Evolutionary conservation across 192 early-diverging fungal genomes (phyloP).

Genomic region (Podila epigama): DNA sequence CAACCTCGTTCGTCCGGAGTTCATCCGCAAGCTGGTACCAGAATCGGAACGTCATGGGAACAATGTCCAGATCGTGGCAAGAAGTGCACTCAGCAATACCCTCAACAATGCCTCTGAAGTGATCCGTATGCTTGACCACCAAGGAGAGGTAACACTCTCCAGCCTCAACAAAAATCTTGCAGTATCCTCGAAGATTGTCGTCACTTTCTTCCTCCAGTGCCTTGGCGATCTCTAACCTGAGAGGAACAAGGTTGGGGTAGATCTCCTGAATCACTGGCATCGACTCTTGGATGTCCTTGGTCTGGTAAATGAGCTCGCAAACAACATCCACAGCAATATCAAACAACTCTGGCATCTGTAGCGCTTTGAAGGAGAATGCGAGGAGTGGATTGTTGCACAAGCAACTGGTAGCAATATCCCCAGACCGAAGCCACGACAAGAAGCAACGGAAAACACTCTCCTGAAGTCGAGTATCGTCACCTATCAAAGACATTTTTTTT

Average conservation of each 20-base stretch:
- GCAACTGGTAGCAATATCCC: constrained; percentile 73
- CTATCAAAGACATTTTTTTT: constrained; percentile 38
- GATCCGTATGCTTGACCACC: constrained; percentile 71
- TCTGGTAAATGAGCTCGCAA: constrained; percentile 81
- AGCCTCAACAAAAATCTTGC: constrained; percentile 89
- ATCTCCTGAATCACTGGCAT: constrained; percentile 67
- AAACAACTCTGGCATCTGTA: constrained; percentile 76
- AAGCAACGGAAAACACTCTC: constrained; percentile 75
- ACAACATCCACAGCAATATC: constrained; percentile 87
- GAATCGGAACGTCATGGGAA: constrained; percentile 89
- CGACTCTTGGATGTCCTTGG: constrained; percentile 59
- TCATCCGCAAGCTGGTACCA: constrained; percentile 86
- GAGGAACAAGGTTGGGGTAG: constrained; percentile 64
- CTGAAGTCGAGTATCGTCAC: constrained; percentile 65
- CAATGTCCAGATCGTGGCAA: constrained; percentile 83
- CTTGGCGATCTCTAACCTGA: constrained; percentile 52
- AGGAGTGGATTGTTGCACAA: constrained; percentile 72
- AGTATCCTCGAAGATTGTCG: constrained; percentile 82
- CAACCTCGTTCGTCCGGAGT: constrained; percentile 57
- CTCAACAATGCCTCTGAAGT: constrained; percentile 78
- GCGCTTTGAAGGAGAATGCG: constrained; percentile 73
- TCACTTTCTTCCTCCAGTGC: constrained; percentile 74
- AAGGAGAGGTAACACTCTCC: constrained; percentile 86
- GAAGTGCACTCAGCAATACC: constrained; percentile 86
- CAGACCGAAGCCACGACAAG: constrained; percentile 83